Conservation (phyloP, 306 rosid genomes). For the Cicer arietinum region DNA sequence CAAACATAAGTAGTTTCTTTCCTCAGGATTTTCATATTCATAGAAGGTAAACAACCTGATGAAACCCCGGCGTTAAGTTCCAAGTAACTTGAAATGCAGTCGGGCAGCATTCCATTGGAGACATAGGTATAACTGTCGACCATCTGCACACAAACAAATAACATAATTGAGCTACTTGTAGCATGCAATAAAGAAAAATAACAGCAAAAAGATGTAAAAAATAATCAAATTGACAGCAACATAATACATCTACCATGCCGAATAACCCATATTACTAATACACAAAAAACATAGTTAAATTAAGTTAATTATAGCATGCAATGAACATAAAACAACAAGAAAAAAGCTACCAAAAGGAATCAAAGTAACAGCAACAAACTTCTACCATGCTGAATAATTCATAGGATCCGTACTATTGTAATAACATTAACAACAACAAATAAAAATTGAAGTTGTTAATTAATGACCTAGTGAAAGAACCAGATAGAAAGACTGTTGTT, state of each 20-base stretch:
- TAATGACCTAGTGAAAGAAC: not conserved
- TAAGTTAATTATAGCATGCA: constrained; percentile 10
- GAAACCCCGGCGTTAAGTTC: constrained; percentile 58
- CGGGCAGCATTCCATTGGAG: constrained; percentile 61
- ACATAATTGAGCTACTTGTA: constrained; percentile 28
- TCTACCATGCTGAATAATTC: not conserved
- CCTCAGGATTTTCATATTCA: constrained; percentile 32
- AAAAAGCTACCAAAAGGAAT: not conserved
- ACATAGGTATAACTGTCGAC: constrained; percentile 58
- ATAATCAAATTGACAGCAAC: constrained; percentile 1
- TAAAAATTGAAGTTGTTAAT: not conserved
- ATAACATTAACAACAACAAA: too few species aligned
- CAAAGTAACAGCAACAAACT: not conserved
- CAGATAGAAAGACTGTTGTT: not conserved
- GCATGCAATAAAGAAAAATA: not conserved
- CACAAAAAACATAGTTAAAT: constrained; percentile 29
- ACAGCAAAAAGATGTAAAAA: not conserved
- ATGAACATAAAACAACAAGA: too few species aligned
- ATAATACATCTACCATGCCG: not conserved
- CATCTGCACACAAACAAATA: constrained; percentile 55
- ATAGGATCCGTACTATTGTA: too few species aligned
- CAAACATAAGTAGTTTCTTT: constrained; percentile 14
- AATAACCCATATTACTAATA: not conserved
- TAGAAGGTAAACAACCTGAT: constrained; percentile 58
- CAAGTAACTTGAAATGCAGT: constrained; percentile 66